phyloP scores from a whole-genome alignment of 2,329 filamentous ascomycete genomes.

The Xylariomycetidae sp. region DNA sequence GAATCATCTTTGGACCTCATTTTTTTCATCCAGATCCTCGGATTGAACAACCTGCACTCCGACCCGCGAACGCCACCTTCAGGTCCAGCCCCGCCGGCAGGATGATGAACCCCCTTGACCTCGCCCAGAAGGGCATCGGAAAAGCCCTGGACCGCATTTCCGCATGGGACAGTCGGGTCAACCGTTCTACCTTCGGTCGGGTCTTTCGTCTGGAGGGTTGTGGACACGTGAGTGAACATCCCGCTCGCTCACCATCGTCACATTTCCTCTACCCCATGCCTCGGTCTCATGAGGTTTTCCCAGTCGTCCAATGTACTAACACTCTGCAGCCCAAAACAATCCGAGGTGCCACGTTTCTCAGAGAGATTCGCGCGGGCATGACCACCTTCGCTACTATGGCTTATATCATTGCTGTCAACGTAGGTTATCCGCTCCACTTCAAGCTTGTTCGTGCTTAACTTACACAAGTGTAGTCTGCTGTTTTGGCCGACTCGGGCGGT shows the following conservation, averaged over 20 bases:
- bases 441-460: not conserved
- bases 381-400: constrained; percentile 80
- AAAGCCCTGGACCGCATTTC: constrained; percentile 12
- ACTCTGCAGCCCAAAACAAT: constrained; percentile 56
- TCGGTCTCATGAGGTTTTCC: too few relatives aligned
- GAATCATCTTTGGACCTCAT: not conserved
- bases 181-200: constrained; percentile 40
- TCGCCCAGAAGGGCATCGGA: constrained; percentile 12
- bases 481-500: constrained; percentile 70
- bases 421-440: constrained; percentile 23
- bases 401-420: constrained; percentile 74
- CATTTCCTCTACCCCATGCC: too few relatives aligned
- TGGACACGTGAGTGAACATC: constrained; percentile 49
- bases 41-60: not conserved
- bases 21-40: not conserved
- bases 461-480: constrained; percentile 46
- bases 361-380: constrained; percentile 71
- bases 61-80: not conserved
- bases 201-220: constrained; percentile 59
- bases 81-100: constrained; percentile 1
- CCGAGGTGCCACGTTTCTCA: constrained; percentile 63
- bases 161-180: constrained; percentile 24
- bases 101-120: constrained; percentile 5
- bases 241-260: not conserved
- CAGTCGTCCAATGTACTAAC: not conserved